Evolutionary conservation across 345 rosid genomes (phyloP), one percentile per base, ranked within the genome.

Genomic region (Nasturtium officinale): DNA sequence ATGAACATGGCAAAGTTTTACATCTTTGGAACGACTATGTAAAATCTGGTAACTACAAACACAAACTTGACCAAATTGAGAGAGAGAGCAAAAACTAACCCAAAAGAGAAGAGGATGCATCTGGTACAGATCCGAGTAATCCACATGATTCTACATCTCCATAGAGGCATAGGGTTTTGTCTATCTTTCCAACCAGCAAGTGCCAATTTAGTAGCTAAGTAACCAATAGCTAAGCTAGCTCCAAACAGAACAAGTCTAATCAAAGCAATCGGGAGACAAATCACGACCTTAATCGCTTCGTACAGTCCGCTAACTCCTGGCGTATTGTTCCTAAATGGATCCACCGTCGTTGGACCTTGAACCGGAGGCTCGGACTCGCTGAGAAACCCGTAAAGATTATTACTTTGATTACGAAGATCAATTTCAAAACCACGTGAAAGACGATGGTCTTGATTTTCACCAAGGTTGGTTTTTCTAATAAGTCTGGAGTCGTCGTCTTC

Each of bases 91-190:
- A 45, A 38, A 17, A 64, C 81, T 28, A 16, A 95, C 99, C 99
- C 99, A 26, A 95, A 95, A 38, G 96, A 81, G 86, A 95, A 91
- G 63, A 95, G 90, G 69, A 95, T 95, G 35, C 80, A 81, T 40
- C 99, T 86, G 26, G 96, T 72, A 61, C 77, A 88, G 72, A 83
- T 7, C 78, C 99, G 85, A 69, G 99, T 95, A 65, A 95, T 28
- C 96, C 96, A 90, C 99, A 95, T 95, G 79, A 95, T 45, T 68
- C 89, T 61, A 15, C 77, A 87, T 65, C 99, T 83, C 97, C 99
- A 95, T 50, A 7, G 79, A 72, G 99, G 93, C 96, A 91, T 88
- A 12, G 99, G 93, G 13, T 87, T 86, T 43, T 88, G 86, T 82
- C 72, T 85, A 71, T 95, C 99, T 62, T 85, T 84, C 97, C 99